Base-by-base conservation (phyloP, 2,329 filamentous ascomycete genomes). In the Calonectria hongkongensis region DNA sequence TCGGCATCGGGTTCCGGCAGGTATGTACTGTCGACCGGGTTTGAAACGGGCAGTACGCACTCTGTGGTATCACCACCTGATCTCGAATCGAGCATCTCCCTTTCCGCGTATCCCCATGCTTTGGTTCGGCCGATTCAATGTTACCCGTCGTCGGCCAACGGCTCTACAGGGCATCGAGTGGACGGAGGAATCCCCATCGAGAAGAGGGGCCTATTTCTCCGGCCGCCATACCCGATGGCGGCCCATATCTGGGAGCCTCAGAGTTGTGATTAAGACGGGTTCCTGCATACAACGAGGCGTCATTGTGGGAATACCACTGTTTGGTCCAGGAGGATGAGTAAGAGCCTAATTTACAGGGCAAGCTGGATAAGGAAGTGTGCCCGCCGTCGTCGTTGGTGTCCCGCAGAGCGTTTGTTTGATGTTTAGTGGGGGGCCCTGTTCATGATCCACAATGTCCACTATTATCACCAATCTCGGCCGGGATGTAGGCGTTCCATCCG, bases 151-250 rank as follows among this genome's bases (percentile, higher is more conserved):
- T 43, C 43, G 28, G 27, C n/a, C 15, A 18, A 21, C n/a, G 27
- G 47, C 12, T 5, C 16, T 43, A 36, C 43, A n/a, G 30, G 66
- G 54, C 43, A 39, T 12, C 33, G 6, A 51, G 21, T 25, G 28
- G 63, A 60, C 54, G 69, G 51, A 60, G 27, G n/a, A 36, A 47
- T 60, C 28, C 63, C 54, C 63, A 39, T 66, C n/a, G 15, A 39
- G 27, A 33, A n/a, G 16, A 51, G 63, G 63, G 43, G 33, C 28
- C 21, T 60, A 63, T 71, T 71, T 71, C 69, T 71, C 69, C 63
- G 54, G 69, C 63, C 69, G 69, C 28, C 7, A 33, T 67, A 71
- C 28, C 69, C 69, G 69, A 27, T 6, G 30, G 30, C 13, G 33
- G 48, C 56, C 43, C 45, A 33, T 48, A n/a, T 25, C 21, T 12